These are phyloP conservation scores for Mortierella sp. DNA, from an alignment of 371 early-diverging fungal genomes.

Conservation along the genomic window DNA sequence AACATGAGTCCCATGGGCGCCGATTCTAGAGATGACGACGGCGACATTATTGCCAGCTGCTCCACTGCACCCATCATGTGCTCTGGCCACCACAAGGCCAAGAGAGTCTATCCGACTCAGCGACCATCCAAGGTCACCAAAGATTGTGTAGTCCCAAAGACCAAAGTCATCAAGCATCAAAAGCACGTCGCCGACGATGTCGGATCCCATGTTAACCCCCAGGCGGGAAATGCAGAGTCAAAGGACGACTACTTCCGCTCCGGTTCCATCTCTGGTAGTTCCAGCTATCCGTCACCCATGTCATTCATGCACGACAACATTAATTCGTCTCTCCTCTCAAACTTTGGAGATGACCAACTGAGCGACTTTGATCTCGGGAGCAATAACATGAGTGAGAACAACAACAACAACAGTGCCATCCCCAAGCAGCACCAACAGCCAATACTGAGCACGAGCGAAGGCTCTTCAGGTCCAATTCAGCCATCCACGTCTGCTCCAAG, in stretches of 20 bases:
- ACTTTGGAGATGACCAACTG: slow-evolving; percentile 32
- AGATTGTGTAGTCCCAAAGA: slow-evolving; percentile 23
- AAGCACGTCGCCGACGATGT: slow-evolving; percentile 8
- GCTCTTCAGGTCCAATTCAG: not conserved
- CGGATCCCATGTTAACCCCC: not conserved
- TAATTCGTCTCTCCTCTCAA: slow-evolving; percentile 12
- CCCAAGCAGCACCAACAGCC: not conserved
- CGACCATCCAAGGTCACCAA: slow-evolving; percentile 23
- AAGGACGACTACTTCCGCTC: slow-evolving; percentile 18
- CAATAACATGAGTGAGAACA: not conserved
- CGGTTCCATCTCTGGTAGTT: slow-evolving; percentile 20
- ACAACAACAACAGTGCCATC: not conserved
- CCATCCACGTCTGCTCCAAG: slow-evolving; percentile 16
- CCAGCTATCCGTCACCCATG: slow-evolving; percentile 35
- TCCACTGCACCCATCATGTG: slow-evolving; percentile 44
- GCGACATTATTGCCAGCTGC: slow-evolving; percentile 29
- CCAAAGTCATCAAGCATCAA: slow-evolving; percentile 38
- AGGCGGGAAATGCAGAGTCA: slow-evolving; percentile 2
- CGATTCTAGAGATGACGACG: slow-evolving; percentile 5
- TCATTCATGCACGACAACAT: slow-evolving; percentile 26
- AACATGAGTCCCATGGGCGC: slow-evolving; percentile 5
- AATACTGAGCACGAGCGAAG: not conserved
- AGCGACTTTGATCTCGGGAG: slow-evolving; percentile 21
- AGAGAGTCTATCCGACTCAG: slow-evolving; percentile 33
- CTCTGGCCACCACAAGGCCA: slow-evolving; percentile 54